Conservation (phyloP, 805 yeast species). For the Scheffersomyces spartinae region DNA sequence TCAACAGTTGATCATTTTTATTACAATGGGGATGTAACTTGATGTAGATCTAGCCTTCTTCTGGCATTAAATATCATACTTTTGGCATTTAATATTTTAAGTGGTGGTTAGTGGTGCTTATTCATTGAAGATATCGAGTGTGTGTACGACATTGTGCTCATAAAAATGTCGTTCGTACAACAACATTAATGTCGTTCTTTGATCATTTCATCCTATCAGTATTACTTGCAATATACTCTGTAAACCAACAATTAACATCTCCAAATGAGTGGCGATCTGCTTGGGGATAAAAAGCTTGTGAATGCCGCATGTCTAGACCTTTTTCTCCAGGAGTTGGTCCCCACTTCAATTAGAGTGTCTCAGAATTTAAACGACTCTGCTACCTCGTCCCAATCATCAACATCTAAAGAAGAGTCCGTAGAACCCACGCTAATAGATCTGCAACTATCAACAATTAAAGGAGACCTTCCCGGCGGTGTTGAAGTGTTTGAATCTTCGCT, state of each 20-base stretch:
- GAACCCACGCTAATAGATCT: conserved; percentile 16
- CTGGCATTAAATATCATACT: too few species aligned
- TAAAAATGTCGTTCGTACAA: too few species aligned
- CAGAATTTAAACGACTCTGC: conserved; percentile 10
- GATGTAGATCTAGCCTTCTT: too few species aligned
- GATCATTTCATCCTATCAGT: not conserved
- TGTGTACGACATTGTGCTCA: not conserved
- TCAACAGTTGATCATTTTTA: too few species aligned
- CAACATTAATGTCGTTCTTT: conserved; percentile 2
- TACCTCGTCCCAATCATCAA: conserved; percentile 6
- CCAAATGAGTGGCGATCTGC: conserved; percentile 8
- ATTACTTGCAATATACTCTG: too few species aligned
- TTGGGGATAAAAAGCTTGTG: conserved; percentile 27
- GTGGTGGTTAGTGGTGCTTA: conserved; percentile 1
- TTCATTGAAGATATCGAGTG: conserved; percentile 1
- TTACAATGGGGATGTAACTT: not conserved
- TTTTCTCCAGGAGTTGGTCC: conserved; percentile 67
- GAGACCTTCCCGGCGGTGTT: conserved; percentile 32
- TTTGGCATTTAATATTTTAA: too few species aligned
- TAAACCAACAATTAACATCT: too few species aligned
- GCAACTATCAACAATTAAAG: conserved; percentile 16
- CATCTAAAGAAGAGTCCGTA: conserved; percentile 8
- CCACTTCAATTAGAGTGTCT: conserved; percentile 56
- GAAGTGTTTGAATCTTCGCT: conserved; percentile 23
- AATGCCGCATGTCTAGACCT: conserved; percentile 47